These are phyloP conservation scores for Maudiozyma pseudohumilis DNA, from an alignment of 805 yeast species.

Conservation along the genomic window DNA sequence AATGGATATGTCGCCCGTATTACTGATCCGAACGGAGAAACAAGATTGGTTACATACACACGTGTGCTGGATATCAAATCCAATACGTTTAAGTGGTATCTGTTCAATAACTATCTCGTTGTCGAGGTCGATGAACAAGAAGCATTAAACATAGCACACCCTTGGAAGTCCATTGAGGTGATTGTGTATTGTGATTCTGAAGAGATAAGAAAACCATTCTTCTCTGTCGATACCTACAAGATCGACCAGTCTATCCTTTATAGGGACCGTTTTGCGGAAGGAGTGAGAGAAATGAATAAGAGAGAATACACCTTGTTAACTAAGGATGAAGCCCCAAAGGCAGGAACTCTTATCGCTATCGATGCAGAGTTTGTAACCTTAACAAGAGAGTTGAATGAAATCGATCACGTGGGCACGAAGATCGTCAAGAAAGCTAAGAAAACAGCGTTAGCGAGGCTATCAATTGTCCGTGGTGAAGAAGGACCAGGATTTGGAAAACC, in stretches of 20 bases:
- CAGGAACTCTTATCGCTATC: slow-evolving; percentile 76
- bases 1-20: slow-evolving; percentile 65
- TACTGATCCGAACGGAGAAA: slow-evolving; percentile 42
- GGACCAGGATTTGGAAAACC: slow-evolving; percentile 63
- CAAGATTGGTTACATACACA: slow-evolving; percentile 50
- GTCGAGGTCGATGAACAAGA: slow-evolving; percentile 64
- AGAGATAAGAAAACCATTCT: slow-evolving; percentile 32
- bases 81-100: slow-evolving; percentile 47
- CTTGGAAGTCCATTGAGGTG: slow-evolving; percentile 81
- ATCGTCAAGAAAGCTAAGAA: slow-evolving; percentile 64
- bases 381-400: slow-evolving; percentile 68
- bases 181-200: slow-evolving; percentile 51
- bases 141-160: slow-evolving; percentile 56
- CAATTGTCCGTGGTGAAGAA: slow-evolving; percentile 66
- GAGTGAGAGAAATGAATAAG: slow-evolving; percentile 46
- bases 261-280: slow-evolving; percentile 63
- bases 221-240: slow-evolving; percentile 41
- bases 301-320: slow-evolving; percentile 64
- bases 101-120: slow-evolving; percentile 89
- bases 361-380: slow-evolving; percentile 94
- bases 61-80: slow-evolving; percentile 32
- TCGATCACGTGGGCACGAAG: slow-evolving; percentile 61
- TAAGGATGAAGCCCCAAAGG: slow-evolving; percentile 55
- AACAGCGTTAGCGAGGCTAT: slow-evolving; percentile 76
- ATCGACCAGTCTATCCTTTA: slow-evolving; percentile 60